These are phyloP conservation scores for Wickerhamiella shivajii DNA, from an alignment of 805 yeast species.

Conservation along the genomic window DNA sequence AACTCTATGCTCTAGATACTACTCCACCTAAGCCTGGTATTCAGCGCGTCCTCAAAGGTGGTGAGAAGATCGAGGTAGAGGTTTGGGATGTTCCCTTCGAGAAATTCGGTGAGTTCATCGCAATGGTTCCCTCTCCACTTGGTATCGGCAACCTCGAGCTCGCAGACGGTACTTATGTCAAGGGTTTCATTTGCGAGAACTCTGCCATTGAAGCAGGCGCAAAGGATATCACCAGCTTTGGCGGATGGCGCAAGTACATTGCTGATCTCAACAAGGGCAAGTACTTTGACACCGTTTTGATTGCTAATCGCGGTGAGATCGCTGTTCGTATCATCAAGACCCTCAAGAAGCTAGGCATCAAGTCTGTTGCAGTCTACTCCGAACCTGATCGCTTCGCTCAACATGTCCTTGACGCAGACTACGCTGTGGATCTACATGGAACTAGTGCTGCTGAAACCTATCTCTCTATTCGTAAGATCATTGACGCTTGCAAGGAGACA, in stretches of 20 bases:
- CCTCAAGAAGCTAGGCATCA: constrained; percentile 61
- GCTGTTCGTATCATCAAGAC: constrained; percentile 91
- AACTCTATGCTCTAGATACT: constrained; percentile 57
- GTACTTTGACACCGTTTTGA: constrained; percentile 74
- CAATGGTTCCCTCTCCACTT: constrained; percentile 85
- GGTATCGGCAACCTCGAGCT: constrained; percentile 91
- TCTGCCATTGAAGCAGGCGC: constrained; percentile 48
- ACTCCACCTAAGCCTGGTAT: constrained; percentile 89
- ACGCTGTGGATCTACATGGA: constrained; percentile 67
- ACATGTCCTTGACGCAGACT: constrained; percentile 75
- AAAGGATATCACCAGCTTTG: constrained; percentile 66
- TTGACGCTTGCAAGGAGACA: constrained; percentile 68
- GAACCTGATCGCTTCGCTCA: constrained; percentile 80
- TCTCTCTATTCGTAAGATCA: constrained; percentile 68
- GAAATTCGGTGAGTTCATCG: constrained; percentile 65
- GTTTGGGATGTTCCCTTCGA: constrained; percentile 70
- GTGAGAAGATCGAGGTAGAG: constrained; percentile 51
- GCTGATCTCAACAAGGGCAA: constrained; percentile 27
- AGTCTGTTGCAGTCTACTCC: constrained; percentile 77
- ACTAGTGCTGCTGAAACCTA: constrained; percentile 82
- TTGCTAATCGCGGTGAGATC: constrained; percentile 95
- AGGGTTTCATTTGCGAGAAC: constrained; percentile 92
- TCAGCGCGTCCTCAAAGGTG: constrained; percentile 38
- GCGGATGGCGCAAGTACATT: constrained; percentile 70
- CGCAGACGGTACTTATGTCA: constrained; percentile 66